Conservation (phyloP, 2,329 filamentous ascomycete species). For the Atkinsonella texensis region DNA sequence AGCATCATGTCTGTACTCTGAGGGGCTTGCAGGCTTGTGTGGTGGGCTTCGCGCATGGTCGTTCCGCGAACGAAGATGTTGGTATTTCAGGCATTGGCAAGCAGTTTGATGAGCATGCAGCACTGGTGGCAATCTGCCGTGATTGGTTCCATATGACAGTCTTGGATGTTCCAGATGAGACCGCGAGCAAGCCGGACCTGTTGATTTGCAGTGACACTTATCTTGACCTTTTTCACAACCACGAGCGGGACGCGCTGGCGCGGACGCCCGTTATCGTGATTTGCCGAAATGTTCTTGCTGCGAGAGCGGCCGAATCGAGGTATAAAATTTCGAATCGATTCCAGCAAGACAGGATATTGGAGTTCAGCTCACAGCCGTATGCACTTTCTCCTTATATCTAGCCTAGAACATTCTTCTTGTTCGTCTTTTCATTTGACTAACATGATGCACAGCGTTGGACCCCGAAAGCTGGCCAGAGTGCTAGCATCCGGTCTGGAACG, state of each 20-base stretch:
- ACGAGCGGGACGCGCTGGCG: background rate
- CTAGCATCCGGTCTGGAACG: background rate
- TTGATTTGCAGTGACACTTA: conserved; percentile 10
- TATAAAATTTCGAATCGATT: conserved; percentile 2
- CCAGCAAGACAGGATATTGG: conserved; percentile 12
- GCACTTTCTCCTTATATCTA: conserved; percentile 7
- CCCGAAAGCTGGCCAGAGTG: conserved; percentile 19
- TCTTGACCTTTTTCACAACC: background rate
- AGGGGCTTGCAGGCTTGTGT: conserved; percentile 19
- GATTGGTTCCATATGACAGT: conserved; percentile 23
- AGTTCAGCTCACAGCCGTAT: conserved; percentile 27
- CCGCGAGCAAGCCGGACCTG: conserved; percentile 13
- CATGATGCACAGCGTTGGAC: conserved; percentile 17
- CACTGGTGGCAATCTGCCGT: conserved; percentile 15
- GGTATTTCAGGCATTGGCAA: background rate
- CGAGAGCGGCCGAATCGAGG: conserved; percentile 7
- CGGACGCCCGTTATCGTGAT: conserved; percentile 18
- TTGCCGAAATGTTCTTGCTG: conserved; percentile 19
- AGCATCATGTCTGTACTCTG: conserved; percentile 16
- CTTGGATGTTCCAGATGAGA: conserved; percentile 6
- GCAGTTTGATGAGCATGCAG: conserved; percentile 1
- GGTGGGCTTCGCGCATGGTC: conserved; percentile 10
- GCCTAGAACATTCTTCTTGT: background rate
- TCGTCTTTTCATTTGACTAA: background rate
- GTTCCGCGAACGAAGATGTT: background rate